Conservation (phyloP, 306 rosid species). For the Citrullus amarus region DNA sequence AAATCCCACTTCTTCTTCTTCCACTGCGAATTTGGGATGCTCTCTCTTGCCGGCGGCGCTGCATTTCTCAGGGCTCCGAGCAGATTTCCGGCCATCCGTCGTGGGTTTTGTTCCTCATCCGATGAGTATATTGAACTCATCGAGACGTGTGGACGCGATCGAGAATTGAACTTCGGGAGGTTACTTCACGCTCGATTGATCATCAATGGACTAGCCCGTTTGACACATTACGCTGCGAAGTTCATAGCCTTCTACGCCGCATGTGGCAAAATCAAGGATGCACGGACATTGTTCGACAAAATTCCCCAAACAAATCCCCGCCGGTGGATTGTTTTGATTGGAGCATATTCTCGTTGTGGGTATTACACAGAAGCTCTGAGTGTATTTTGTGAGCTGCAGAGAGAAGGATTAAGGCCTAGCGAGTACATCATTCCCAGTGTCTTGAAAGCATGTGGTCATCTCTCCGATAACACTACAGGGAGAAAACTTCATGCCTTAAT, state of each 20-base stretch:
- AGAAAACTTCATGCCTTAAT: slow-evolving; percentile 42
- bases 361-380: slow-evolving; percentile 35
- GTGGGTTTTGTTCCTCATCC: slow-evolving; percentile 22
- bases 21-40: slow-evolving; percentile 8
- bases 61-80: background rate
- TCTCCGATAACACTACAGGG: slow-evolving; percentile 32
- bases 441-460: slow-evolving; percentile 71
- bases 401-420: slow-evolving; percentile 23
- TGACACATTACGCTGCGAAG: slow-evolving; percentile 44
- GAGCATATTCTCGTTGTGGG: slow-evolving; percentile 53
- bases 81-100: slow-evolving; percentile 15
- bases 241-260: slow-evolving; percentile 34
- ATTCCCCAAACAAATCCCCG: slow-evolving; percentile 52
- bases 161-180: slow-evolving; percentile 37
- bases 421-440: slow-evolving; percentile 60
- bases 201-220: slow-evolving; percentile 35
- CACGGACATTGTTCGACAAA: slow-evolving; percentile 58
- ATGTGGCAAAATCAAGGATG: slow-evolving; percentile 40
- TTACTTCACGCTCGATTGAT: slow-evolving; percentile 67
- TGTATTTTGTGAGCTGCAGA: slow-evolving; percentile 43
- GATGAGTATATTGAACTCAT: slow-evolving; percentile 29
- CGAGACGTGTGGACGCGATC: slow-evolving; percentile 27
- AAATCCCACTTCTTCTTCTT: background rate
- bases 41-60: slow-evolving; percentile 3
- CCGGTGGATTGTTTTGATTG: slow-evolving; percentile 57